Evolutionary conservation across 2,329 filamentous ascomycete genomes (phyloP), one percentile per base, ranked within the genome.

Genomic region (Aspergillus latus): DNA sequence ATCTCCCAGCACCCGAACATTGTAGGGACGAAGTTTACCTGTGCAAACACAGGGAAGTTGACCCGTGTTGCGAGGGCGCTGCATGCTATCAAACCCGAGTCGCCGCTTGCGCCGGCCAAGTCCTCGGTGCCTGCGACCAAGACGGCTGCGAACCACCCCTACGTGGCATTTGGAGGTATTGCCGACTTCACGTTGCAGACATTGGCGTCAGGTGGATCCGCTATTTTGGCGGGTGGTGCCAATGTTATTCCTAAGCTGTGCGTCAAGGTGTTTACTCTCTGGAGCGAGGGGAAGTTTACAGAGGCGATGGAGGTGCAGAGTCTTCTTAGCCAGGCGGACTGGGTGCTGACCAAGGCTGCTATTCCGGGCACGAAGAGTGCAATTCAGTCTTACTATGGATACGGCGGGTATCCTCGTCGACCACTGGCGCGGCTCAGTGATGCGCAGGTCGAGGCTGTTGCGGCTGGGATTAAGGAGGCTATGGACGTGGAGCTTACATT

Each of bases 21-120:
- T 67, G 78, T 92, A 60, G 91, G 91, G 60, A 92, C 90, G 54
- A 96, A 96, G 74, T 95, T 96, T 80, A 96, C 91, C 40, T 95
- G 90, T 72, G 91, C 89, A 62, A 94, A 90, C 79, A 94, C 90
- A 1, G 91, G 91, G 62, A 96, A 95, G 77, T 82, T 95, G 63
- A 93, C 90, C 10, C 86, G 91, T 32, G 89, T 96, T 4, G 90
- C 90, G 5, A 75, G 82, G 11, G 89, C 85, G 45, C 85, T 87
- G 47, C 78, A 88, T 65, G 89, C 90, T 56, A 84, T 86, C 72
- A 91, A 87, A 0, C 85, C 88, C 3, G 26, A 64, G 21, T 73
- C 72, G 4, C 71, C 72, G 2, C 63, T 74, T 50, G 65, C 68
- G 1, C 65, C 67, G 1, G 54, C 66, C 1, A 58, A 63, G 30